Percentiles rank a stretch among this genome's conserved stretches.
These are phyloP conservation scores for Mucor sp. DNA, from an alignment of 371 early-diverging fungal species.

Conservation along the genomic window DNA sequence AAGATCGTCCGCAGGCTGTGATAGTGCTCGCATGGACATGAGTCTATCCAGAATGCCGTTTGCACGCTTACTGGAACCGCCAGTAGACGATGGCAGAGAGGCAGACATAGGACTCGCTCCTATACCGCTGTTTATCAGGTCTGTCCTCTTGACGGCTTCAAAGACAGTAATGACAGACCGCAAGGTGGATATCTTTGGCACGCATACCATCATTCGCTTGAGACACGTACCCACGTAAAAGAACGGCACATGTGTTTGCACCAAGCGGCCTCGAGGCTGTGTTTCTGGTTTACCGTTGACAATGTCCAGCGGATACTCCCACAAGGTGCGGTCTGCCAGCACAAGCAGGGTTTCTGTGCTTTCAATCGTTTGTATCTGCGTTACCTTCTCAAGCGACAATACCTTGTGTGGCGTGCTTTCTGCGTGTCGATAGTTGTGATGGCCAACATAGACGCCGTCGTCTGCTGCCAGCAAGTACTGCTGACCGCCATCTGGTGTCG, in stretches of 20 bases:
- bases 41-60: constrained; percentile 1
- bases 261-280: constrained; percentile 32
- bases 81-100: background rate
- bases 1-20: constrained; percentile 16
- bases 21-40: background rate
- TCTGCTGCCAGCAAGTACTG: constrained; percentile 47
- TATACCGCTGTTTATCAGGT: background rate
- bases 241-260: constrained; percentile 43
- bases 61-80: constrained; percentile 11
- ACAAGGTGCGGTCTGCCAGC: constrained; percentile 38
- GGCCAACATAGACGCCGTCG: constrained; percentile 48
- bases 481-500: constrained; percentile 33
- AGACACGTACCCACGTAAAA: constrained; percentile 43
- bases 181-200: constrained; percentile 39
- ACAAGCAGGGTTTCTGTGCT: constrained; percentile 37
- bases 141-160: constrained; percentile 27
- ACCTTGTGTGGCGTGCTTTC: constrained; percentile 33
- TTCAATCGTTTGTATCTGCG: constrained; percentile 46
- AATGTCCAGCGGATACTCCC: constrained; percentile 42
- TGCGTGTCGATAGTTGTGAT: constrained; percentile 16
- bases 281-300: constrained; percentile 36
- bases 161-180: constrained; percentile 35
- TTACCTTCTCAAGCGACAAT: constrained; percentile 30
- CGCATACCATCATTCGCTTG: constrained; percentile 38
- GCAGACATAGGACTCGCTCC: background rate